Evolutionary conservation across 495 filamentous ascomycete species (phyloP).

Genomic region (Trichoderma gamsii): DNA sequence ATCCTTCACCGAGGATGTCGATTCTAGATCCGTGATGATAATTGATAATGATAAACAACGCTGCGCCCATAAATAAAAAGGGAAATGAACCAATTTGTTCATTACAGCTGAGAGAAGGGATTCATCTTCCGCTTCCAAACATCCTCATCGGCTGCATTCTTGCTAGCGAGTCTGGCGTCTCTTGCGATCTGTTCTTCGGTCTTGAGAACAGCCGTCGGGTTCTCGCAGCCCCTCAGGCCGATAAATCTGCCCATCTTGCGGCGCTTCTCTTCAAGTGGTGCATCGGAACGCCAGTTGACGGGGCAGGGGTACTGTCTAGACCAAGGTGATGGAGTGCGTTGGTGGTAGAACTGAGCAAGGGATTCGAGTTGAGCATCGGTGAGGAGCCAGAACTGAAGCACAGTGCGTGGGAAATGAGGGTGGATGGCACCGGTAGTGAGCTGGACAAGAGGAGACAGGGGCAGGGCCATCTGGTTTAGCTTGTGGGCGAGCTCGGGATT

Average conservation of each 20-base stretch:
- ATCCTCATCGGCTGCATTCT: constrained; percentile 31
- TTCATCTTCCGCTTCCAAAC: constrained; percentile 37
- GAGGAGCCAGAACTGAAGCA: constrained; percentile 70
- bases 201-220: constrained; percentile 29
- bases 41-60: constrained; percentile 13
- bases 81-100: constrained; percentile 11
- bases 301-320: constrained; percentile 59
- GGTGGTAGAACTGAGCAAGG: constrained; percentile 71
- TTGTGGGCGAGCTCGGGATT: constrained; percentile 37
- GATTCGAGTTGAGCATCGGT: constrained; percentile 62
- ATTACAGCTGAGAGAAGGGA: constrained; percentile 28
- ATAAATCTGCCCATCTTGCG: constrained; percentile 60
- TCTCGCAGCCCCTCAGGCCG: constrained; percentile 57
- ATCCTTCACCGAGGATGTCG: background rate
- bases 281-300: constrained; percentile 32
- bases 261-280: constrained; percentile 52
- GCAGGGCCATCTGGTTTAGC: constrained; percentile 42
- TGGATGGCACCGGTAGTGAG: constrained; percentile 54
- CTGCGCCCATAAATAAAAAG: background rate
- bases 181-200: constrained; percentile 37
- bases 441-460: constrained; percentile 52
- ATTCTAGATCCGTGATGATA: constrained; percentile 3
- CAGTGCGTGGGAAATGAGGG: constrained; percentile 57
- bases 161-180: constrained; percentile 28
- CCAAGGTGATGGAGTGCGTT: constrained; percentile 50